Conservation (phyloP, 2,329 filamentous ascomycete genomes). For the Penicillium polonicum region DNA sequence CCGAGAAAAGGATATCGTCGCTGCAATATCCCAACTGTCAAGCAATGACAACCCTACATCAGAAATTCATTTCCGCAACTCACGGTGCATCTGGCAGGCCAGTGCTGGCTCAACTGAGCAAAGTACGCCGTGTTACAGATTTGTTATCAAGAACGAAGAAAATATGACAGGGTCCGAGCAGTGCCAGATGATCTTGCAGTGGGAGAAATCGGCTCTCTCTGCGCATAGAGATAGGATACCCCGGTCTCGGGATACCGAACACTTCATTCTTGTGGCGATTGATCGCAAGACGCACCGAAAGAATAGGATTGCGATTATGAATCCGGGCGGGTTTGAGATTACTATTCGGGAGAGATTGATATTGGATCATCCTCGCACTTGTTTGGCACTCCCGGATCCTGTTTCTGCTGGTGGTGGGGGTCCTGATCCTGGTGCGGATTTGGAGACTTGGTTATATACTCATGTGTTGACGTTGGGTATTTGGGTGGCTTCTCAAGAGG, state of each 20-base stretch:
- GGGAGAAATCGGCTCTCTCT: conserved; percentile 16
- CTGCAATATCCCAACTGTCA: conserved; percentile 16
- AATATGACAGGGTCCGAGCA: conserved; percentile 1
- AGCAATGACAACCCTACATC: background rate
- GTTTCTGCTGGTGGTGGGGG: background rate
- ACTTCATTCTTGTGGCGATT: conserved; percentile 22
- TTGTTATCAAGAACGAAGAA: conserved; percentile 11
- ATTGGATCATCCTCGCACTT: conserved; percentile 21
- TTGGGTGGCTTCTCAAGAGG: conserved; percentile 31
- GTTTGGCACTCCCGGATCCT: conserved; percentile 19
- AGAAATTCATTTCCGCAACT: conserved; percentile 19
- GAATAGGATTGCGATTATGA: conserved; percentile 23
- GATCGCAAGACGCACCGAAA: conserved; percentile 21
- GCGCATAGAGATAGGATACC: background rate
- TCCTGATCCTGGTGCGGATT: conserved; percentile 7
- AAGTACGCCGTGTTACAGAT: conserved; percentile 16
- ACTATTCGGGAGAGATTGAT: conserved; percentile 27
- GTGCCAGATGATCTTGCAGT: conserved; percentile 20
- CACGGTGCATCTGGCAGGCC: conserved; percentile 19
- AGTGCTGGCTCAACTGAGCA: conserved; percentile 6
- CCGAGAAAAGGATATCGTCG: conserved; percentile 17
- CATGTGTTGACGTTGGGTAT: conserved; percentile 32
- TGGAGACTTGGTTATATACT: conserved; percentile 30
- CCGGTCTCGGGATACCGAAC: background rate
- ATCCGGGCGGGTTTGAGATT: conserved; percentile 21